phyloP scores from a whole-genome alignment of 2,329 filamentous ascomycete species.

The Ophiostoma tasmaniense region DNA sequence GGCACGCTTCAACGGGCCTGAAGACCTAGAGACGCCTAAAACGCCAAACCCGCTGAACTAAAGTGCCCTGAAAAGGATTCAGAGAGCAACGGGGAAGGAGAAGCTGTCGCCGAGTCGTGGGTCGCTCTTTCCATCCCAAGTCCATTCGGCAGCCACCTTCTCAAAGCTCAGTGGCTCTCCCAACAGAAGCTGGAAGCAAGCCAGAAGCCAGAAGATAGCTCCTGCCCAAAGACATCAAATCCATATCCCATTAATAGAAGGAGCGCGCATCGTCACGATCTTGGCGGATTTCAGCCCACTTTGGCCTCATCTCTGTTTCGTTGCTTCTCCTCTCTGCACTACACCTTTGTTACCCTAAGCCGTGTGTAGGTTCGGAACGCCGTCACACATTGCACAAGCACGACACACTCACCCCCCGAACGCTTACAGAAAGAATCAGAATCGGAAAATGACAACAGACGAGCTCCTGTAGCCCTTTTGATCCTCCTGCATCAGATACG shows the following conservation, averaged over 20 bases:
- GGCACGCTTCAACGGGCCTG: not conserved
- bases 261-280: slow-evolving; percentile 5
- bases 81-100: not conserved
- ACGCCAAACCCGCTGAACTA: not conserved
- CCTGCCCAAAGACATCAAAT: not conserved
- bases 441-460: not conserved
- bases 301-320: not conserved
- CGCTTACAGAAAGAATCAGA: not conserved
- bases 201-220: not conserved
- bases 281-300: not conserved
- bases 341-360: not conserved
- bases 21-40: not conserved
- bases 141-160: not conserved
- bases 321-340: not conserved
- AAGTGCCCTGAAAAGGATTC: not conserved
- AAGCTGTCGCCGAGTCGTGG: not conserved
- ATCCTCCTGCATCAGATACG: slow-evolving; percentile 2
- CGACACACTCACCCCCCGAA: not conserved
- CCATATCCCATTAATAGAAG: not conserved
- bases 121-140: not conserved
- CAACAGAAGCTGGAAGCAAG: not conserved
- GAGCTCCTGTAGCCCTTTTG: not conserved
- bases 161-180: not conserved
- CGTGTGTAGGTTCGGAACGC: not conserved
- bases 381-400: not conserved